Evolutionary conservation across 129 eudicot genomes (phyloP).

Genomic region (Chrysanthemum lavandulifolium): DNA sequence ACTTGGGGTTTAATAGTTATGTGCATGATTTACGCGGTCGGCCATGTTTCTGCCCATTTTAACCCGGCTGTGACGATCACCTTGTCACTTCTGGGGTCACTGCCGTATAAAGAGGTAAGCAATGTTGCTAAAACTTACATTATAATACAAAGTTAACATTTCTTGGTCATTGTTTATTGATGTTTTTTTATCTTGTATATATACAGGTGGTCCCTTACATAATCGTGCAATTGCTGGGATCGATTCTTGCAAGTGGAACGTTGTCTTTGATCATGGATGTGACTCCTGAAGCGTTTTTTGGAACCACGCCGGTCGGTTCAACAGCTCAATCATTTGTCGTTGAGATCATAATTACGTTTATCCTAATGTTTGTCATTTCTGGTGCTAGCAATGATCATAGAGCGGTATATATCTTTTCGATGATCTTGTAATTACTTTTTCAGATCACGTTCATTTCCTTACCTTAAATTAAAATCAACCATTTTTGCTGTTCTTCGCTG

Average conservation of each 20-base stretch:
- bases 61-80: constrained; percentile 69
- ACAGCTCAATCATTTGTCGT: constrained; percentile 55
- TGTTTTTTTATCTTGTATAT: neutral
- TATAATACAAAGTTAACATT: neutral
- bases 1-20: constrained; percentile 64
- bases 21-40: constrained; percentile 64
- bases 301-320: constrained; percentile 63
- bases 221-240: constrained; percentile 53
- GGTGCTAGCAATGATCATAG: constrained; percentile 68
- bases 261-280: constrained; percentile 44
- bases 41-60: constrained; percentile 61
- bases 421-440: neutral
- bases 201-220: constrained; percentile 49
- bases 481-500: no score
- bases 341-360: constrained; percentile 64
- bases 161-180: neutral
- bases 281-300: constrained; percentile 48
- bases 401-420: constrained; percentile 42
- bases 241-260: constrained; percentile 62
- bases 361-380: constrained; percentile 74
- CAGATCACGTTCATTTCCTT: no score
- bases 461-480: no score
- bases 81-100: constrained; percentile 23
- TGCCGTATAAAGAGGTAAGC: constrained; percentile 28
- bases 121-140: neutral